Evolutionary conservation across 2,329 filamentous ascomycete genomes (phyloP), one percentile per base, ranked within the genome.

Genomic region (Pseudopithomyces maydicus): DNA sequence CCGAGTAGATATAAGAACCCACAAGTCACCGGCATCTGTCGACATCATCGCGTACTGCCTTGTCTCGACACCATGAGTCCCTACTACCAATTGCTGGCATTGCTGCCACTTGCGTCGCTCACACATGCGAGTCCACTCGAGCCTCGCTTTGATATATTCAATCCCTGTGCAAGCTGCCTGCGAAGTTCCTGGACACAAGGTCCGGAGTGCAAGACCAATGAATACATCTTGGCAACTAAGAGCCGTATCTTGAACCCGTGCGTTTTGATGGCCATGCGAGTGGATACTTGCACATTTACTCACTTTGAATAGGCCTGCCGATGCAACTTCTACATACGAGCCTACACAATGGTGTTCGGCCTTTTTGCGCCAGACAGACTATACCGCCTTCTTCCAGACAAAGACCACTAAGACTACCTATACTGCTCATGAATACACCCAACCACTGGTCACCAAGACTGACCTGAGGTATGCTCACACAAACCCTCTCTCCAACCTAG

Each of bases 161-260:
- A 23, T 48, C 52, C 61, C 1, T 64, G 62, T 46, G 32, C 26
- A 11, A 36, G 39, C 11, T 64, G 62, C 46, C 56, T 64, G 32
- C 55, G 52, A 39, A 60, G 57, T 29, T 50, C 33, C 23, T 64
- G 62, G 62, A 57, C 62, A 4, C 57, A 62, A 29, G 62, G 62
- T 15, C 49, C 62, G 33, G 62, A 64, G 49, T 64, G 62, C 54
- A 59, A 38, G 1, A 61, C 57, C 2, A 39, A 64, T 46, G 14
- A 33, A 8, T 32, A 12, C n/a, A 22, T 64, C 14, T 23, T 36
- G 20, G 50, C 55, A 17, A 62, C 54, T 2, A 51, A 62, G 3
- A 62, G 62, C 23, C 52, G 59, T 12, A 42, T 64, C 12, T 23
- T 49, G 14, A 64, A 60, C 29, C 62, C 62, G 59, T 64, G 58